Evolutionary conservation across 2,329 filamentous ascomycete species (phyloP).

Genomic region (Ciborinia camelliae): DNA sequence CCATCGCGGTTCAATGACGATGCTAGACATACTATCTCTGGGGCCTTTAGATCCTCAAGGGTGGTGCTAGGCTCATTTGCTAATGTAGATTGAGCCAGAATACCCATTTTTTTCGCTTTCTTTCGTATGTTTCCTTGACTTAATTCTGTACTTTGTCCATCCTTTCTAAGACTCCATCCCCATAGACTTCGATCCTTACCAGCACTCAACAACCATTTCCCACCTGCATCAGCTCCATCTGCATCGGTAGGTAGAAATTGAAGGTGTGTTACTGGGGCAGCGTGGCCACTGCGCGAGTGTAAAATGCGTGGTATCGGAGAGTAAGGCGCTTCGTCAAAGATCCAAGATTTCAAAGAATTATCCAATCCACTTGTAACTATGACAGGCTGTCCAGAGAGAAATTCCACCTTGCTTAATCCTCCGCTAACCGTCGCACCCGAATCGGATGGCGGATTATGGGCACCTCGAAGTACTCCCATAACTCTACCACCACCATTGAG

Average conservation of each 20-base stretch:
- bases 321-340: constrained; percentile 90
- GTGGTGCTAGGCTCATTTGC: constrained; percentile 59
- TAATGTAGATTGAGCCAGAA: constrained; percentile 56
- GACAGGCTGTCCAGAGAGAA: constrained; percentile 83
- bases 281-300: constrained; percentile 84
- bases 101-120: constrained; percentile 84
- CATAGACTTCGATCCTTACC: constrained; percentile 88
- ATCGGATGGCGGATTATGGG: constrained; percentile 70
- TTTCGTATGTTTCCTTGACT: constrained; percentile 87
- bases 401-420: constrained; percentile 84
- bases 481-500: constrained; percentile 84
- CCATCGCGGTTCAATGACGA: constrained; percentile 92
- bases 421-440: constrained; percentile 56
- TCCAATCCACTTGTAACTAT: constrained; percentile 87
- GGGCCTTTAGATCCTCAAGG: constrained; percentile 77
- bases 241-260: constrained; percentile 84
- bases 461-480: constrained; percentile 80
- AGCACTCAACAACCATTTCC: constrained; percentile 92
- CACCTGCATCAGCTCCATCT: constrained; percentile 80
- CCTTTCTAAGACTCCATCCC: constrained; percentile 92
- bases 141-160: constrained; percentile 89
- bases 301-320: constrained; percentile 80
- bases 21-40: constrained; percentile 87
- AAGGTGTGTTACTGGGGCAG: constrained; percentile 77
- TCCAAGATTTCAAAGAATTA: constrained; percentile 94